These are phyloP conservation scores for Cutaneotrichosporon arboriforme DNA, from an alignment of 1,284 basidiomycete genomes.

Conservation along the genomic window DNA sequence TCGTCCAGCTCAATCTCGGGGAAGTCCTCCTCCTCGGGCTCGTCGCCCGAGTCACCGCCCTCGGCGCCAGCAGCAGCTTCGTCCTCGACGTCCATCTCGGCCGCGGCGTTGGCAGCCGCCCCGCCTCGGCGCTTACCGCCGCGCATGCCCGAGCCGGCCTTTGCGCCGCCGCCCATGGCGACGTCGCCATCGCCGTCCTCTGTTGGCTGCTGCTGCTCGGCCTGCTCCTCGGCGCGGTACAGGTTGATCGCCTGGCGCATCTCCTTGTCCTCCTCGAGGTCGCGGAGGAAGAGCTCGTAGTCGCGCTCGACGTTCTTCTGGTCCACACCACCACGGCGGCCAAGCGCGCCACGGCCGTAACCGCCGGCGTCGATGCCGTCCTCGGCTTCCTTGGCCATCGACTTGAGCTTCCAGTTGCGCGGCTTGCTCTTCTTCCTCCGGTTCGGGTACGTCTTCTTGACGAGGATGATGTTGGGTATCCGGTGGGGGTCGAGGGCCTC, in stretches of 20 bases:
- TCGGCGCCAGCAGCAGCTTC: slow-evolving; percentile 43
- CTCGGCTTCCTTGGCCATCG: slow-evolving; percentile 89
- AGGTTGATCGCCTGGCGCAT: slow-evolving; percentile 82
- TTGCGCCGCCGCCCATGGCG: slow-evolving; percentile 49
- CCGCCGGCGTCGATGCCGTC: slow-evolving; percentile 60
- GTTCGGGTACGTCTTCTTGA: slow-evolving; percentile 95
- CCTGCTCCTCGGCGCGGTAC: slow-evolving; percentile 59
- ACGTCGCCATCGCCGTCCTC: slow-evolving; percentile 47
- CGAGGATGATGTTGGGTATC: slow-evolving; percentile 86
- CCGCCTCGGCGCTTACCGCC: slow-evolving; percentile 53
- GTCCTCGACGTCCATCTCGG: slow-evolving; percentile 62
- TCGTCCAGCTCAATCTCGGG: slow-evolving; percentile 82
- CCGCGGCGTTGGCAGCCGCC: slow-evolving; percentile 44
- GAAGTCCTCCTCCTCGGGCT: slow-evolving; percentile 82
- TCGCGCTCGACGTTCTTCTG: slow-evolving; percentile 92
- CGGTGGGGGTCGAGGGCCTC: slow-evolving; percentile 66
- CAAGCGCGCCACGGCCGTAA: slow-evolving; percentile 73
- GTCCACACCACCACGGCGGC: slow-evolving; percentile 82
- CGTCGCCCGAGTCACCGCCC: slow-evolving; percentile 52
- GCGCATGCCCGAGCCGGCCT: slow-evolving; percentile 49
- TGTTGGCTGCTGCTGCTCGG: slow-evolving; percentile 12
- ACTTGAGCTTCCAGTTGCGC: slow-evolving; percentile 81
- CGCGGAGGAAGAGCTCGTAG: slow-evolving; percentile 91
- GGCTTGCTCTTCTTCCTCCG: slow-evolving; percentile 82
- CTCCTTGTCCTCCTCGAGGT: slow-evolving; percentile 95